Percentiles rank a stretch among this genome's conserved stretches.
Conservation (phyloP, 2,329 filamentous ascomycete genomes). For the Leptographium galeiforme region DNA sequence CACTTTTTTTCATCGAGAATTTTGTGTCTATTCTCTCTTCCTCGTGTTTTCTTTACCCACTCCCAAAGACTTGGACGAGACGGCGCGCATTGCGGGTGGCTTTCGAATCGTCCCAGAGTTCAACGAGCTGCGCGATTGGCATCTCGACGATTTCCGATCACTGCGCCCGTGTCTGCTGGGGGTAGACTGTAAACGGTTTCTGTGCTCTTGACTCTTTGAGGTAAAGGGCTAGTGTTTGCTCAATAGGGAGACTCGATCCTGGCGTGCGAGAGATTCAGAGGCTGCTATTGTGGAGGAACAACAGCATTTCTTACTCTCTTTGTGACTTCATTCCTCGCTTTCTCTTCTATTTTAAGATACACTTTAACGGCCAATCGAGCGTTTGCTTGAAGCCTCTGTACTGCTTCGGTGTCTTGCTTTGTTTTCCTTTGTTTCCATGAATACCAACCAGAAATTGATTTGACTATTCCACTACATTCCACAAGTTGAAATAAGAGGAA, state of each 20-base stretch:
- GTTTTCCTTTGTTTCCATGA: slow-evolving; percentile 8
- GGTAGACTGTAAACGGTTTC: background rate
- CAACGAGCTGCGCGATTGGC: background rate
- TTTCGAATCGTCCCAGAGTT: background rate
- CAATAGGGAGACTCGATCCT: slow-evolving; percentile 3
- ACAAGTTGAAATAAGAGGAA: slow-evolving; percentile 19
- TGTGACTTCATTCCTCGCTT: slow-evolving; percentile 1
- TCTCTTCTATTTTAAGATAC: slow-evolving; percentile 1
- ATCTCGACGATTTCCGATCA: background rate
- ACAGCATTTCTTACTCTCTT: slow-evolving; percentile 1
- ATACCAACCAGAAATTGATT: slow-evolving; percentile 13
- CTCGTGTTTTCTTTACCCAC: background rate
- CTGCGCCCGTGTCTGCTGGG: background rate
- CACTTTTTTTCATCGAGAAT: background rate
- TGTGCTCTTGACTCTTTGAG: background rate
- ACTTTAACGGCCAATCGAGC: background rate
- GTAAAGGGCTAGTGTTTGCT: background rate
- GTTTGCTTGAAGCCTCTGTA: slow-evolving; percentile 7
- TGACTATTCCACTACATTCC: slow-evolving; percentile 12
- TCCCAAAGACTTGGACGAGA: background rate
- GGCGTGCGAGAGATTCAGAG: slow-evolving; percentile 1
- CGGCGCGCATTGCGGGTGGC: background rate
- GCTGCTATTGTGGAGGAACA: slow-evolving; percentile 6
- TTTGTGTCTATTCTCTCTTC: no score
- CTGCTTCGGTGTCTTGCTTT: slow-evolving; percentile 1